Conservation (phyloP, 768 basidiomycete genomes). For the Lyophyllum shimeji region DNA sequence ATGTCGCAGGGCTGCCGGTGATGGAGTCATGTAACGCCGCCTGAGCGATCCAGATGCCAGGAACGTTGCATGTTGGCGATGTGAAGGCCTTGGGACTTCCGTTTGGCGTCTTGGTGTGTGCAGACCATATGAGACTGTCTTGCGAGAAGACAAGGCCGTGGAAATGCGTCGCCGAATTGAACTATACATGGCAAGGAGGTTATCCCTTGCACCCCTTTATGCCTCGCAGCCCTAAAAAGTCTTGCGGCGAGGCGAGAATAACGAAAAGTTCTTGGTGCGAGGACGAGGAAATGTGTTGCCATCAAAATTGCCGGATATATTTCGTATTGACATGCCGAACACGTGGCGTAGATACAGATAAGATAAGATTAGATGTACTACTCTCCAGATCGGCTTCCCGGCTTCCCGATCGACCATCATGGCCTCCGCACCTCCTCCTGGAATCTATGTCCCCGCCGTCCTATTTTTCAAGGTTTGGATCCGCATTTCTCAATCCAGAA, state of each 20-base stretch:
- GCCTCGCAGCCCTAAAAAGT: neutral
- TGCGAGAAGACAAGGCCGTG: slow-evolving; percentile 30
- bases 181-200: slow-evolving; percentile 14
- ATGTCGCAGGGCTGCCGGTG: slow-evolving; percentile 51
- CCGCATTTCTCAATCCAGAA: neutral
- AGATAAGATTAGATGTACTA: slow-evolving; percentile 21
- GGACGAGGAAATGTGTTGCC: neutral
- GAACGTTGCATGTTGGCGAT: slow-evolving; percentile 59
- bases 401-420: slow-evolving; percentile 4
- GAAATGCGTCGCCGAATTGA: slow-evolving; percentile 18
- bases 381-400: neutral
- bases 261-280: neutral
- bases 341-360: slow-evolving; percentile 6
- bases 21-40: slow-evolving; percentile 43
- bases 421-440: slow-evolving; percentile 54
- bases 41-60: slow-evolving; percentile 55
- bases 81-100: slow-evolving; percentile 40
- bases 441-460: slow-evolving; percentile 78
- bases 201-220: neutral
- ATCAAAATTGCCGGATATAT: slow-evolving; percentile 6
- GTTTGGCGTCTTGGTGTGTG: slow-evolving; percentile 37
- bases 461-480: slow-evolving; percentile 53
- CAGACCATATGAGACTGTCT: slow-evolving; percentile 54
- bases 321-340: slow-evolving; percentile 9
- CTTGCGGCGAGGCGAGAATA: neutral